phyloP scores from a whole-genome alignment of 2,329 filamentous ascomycete genomes.

The Arthrobotrys conoides region DNA sequence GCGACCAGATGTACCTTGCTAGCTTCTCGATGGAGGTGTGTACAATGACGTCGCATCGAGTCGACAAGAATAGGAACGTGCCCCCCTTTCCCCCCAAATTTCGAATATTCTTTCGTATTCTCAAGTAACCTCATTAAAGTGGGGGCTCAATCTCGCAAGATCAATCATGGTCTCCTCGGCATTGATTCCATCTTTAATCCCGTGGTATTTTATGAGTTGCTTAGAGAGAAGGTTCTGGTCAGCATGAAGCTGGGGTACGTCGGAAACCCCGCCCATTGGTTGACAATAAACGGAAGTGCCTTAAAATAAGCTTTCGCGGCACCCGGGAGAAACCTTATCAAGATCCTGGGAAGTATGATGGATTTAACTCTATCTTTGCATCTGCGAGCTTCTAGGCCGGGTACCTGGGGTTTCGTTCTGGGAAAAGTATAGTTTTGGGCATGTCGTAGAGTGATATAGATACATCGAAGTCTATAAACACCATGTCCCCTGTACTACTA shows the following conservation, averaged over 20 bases:
- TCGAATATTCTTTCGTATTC: not conserved
- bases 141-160: not conserved
- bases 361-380: not conserved
- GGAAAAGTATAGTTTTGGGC: no score
- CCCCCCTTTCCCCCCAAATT: slow-evolving; percentile 12
- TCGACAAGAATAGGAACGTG: not conserved
- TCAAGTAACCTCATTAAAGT: not conserved
- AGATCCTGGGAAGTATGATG: slow-evolving; percentile 8
- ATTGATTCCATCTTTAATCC: slow-evolving; percentile 14
- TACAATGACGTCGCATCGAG: not conserved
- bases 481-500: not conserved
- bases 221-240: slow-evolving; percentile 10
- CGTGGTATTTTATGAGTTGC: slow-evolving; percentile 35
- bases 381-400: not conserved
- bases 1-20: slow-evolving; percentile 20
- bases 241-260: slow-evolving; percentile 27
- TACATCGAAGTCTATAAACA: no score
- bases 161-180: not conserved
- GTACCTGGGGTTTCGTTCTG: not conserved
- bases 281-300: not conserved
- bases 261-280: slow-evolving; percentile 30
- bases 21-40: slow-evolving; percentile 10
- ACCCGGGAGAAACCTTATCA: slow-evolving; percentile 25
- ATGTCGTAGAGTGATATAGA: not conserved
- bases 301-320: slow-evolving; percentile 30